A percentile compares a stretch with the other conserved stretches of the same genome.
phyloP scores from a whole-genome alignment of 2,329 filamentous ascomycete species.

The Ilyonectria destructans region DNA sequence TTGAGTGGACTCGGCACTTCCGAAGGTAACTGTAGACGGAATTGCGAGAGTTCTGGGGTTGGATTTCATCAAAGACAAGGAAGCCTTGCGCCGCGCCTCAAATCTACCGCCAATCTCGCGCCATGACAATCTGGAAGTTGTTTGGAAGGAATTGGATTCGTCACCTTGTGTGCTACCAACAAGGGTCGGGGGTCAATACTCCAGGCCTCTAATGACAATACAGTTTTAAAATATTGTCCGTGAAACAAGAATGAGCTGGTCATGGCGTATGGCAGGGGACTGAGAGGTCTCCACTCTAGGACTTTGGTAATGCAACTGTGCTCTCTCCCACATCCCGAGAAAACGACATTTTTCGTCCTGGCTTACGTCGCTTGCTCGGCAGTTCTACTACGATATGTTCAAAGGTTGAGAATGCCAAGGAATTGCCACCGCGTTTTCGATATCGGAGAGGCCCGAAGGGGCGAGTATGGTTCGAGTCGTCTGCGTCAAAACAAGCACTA shows the following conservation, averaged over 20 bases:
- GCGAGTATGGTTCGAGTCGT: neutral
- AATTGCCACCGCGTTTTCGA: neutral
- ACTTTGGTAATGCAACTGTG: neutral
- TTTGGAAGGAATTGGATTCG: neutral
- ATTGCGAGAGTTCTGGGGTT: neutral
- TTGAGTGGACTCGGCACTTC: neutral
- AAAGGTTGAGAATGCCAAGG: neutral
- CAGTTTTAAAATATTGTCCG: neutral
- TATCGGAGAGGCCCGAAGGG: neutral
- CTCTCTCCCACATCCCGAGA: neutral
- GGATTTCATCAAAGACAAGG: neutral
- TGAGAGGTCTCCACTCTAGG: neutral
- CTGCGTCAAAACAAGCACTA: neutral
- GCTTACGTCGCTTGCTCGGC: conserved; percentile 2
- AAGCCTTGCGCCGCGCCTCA: neutral
- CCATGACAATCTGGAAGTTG: neutral
- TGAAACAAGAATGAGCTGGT: neutral
- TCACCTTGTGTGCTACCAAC: neutral
- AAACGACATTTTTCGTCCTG: neutral
- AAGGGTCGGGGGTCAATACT: neutral
- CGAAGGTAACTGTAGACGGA: neutral
- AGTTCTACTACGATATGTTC: neutral
- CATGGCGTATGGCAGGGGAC: neutral
- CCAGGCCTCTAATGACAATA: neutral
- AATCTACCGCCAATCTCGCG: neutral